Base-by-base conservation (phyloP, 495 filamentous ascomycete species). In the Xylaria telfairii region DNA sequence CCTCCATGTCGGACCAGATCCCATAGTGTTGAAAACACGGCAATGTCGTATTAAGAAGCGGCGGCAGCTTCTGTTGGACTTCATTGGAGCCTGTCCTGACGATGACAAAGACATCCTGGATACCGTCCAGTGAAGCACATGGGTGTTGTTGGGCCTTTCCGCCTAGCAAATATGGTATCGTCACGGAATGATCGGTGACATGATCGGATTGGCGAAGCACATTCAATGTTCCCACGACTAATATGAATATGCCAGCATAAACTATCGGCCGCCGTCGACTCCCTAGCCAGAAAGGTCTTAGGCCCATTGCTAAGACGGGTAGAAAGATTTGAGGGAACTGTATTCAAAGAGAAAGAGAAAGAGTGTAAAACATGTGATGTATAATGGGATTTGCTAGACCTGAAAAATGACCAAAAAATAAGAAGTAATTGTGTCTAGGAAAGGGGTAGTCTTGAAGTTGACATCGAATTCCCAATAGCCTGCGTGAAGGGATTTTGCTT, bases 41-140 rank as follows among this genome's bases (percentile, higher is more conserved):
- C 34, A 68, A 37, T 3, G 51, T 68, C 8, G 65, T 68, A 60
- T 68, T 57, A 2, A 68, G 4, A 68, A 68, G 53, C 5, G 65
- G 65, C 39, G 65, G 65, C 26, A 68, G 24, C 41, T 68, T 68
- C 51, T 68, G 21, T 19, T 47, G 4, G 17, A 68, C 53, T 59
- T 68, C 65, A 37, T 68, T 68, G 13, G 65, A 46, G 21, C 65
- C 65, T 3, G 65, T 68, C 65, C 65, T 68, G 12, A 68, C 7
- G 19, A 68, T 68, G 21, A 68, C 65, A 26, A 68, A 68, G 65
- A 68, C 32, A 47, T 68, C 65, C 13, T 68, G 53, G 24, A 68
- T 39, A n/a, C 65, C 65, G 15, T n/a, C 4, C 17, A 68, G 41
- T 24, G 53, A 57, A 6, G 65, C 65, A 7, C 65, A 68, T 15